These are phyloP conservation scores for Boletus edulis DNA, from an alignment of 768 basidiomycete species.

Conservation along the genomic window DNA sequence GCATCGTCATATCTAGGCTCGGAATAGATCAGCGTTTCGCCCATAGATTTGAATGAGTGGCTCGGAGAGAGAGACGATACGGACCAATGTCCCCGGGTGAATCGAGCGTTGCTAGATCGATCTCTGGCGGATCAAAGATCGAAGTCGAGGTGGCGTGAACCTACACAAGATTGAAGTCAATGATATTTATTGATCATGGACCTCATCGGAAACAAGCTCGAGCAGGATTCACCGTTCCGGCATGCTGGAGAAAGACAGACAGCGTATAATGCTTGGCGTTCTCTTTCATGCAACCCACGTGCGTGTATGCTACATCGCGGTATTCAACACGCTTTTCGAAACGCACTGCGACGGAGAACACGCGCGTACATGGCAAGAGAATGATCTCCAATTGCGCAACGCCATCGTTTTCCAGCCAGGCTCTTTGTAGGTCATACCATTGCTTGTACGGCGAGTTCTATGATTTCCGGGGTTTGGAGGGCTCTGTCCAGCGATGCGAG, in stretches of 20 bases:
- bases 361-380: constrained; percentile 14
- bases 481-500: constrained; percentile 6
- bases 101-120: constrained; percentile 12
- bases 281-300: constrained; percentile 5
- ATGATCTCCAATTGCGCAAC: constrained; percentile 15
- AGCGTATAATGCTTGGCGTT: constrained; percentile 11
- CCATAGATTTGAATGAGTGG: neutral
- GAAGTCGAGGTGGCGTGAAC: constrained; percentile 9
- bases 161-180: neutral
- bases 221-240: constrained; percentile 6
- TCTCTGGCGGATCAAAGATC: constrained; percentile 14
- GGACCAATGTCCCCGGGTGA: constrained; percentile 9
- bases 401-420: constrained; percentile 16
- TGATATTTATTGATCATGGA: too few species aligned
- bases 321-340: too few species aligned
- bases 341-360: too few species aligned
- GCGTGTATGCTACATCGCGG: constrained; percentile 5
- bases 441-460: constrained; percentile 11
- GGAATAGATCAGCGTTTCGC: neutral
- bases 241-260: constrained; percentile 12
- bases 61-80: neutral
- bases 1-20: constrained; percentile 12
- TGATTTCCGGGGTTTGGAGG: constrained; percentile 5
- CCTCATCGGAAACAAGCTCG: too few species aligned
- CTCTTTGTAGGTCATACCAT: constrained; percentile 13